phyloP scores from a whole-genome alignment of 345 rosid genomes.

The Lepidium didymum region DNA sequence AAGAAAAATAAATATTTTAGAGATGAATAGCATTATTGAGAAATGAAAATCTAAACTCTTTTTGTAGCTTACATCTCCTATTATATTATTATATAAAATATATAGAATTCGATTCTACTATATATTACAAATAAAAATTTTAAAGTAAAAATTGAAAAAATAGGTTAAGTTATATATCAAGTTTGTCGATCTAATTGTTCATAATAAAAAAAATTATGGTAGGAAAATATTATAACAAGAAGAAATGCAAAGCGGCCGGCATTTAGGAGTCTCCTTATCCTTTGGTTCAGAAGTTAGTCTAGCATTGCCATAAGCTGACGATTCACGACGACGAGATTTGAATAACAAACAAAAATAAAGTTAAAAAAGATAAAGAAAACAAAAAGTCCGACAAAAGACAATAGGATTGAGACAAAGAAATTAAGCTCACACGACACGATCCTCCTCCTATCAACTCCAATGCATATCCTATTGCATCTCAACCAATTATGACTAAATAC shows the following conservation, averaged over 20 bases:
- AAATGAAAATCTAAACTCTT: too few species aligned
- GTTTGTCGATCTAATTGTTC: too few species aligned
- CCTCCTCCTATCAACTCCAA: slow-evolving; percentile 17
- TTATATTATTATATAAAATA: too few species aligned
- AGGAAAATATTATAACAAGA: background rate
- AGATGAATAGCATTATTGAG: too few species aligned
- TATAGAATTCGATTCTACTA: too few species aligned
- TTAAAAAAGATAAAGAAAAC: background rate
- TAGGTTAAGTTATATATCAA: too few species aligned
- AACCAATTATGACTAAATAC: background rate
- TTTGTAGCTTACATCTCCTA: too few species aligned
- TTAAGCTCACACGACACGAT: slow-evolving; percentile 18
- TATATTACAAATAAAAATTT: too few species aligned
- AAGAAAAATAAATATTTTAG: background rate
- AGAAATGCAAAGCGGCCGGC: slow-evolving; percentile 3
- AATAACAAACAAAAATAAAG: background rate
- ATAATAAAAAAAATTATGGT: too few species aligned
- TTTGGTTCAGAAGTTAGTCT: slow-evolving; percentile 1
- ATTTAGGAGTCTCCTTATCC: background rate
- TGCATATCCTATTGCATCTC: slow-evolving; percentile 3
- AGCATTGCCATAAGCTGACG: slow-evolving; percentile 7
- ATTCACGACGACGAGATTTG: background rate
- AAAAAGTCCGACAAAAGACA: background rate
- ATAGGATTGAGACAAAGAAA: background rate
- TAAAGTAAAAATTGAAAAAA: too few species aligned